A percentile compares a stretch with the other conserved stretches of the same genome.
These are phyloP conservation scores for Copromyces sp. DNA, from an alignment of 495 filamentous ascomycete genomes.

Conservation along the genomic window DNA sequence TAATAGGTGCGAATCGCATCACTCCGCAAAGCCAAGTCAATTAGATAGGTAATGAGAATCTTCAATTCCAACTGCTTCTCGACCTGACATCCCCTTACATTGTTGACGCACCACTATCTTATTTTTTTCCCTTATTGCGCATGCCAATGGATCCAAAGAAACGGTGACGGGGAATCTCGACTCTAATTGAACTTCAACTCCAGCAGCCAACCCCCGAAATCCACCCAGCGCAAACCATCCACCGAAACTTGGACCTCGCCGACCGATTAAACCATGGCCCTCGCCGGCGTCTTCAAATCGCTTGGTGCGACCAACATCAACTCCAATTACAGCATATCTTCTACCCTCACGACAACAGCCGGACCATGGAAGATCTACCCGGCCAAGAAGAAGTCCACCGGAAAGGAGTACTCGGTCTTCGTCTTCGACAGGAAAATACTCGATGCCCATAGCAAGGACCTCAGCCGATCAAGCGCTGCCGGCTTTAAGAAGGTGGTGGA, in stretches of 20 bases:
- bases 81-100: not conserved
- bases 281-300: conserved; percentile 82
- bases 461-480: conserved; percentile 42
- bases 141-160: not conserved
- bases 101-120: not conserved
- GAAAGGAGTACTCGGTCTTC: conserved; percentile 81
- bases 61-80: not conserved
- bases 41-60: not conserved
- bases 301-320: conserved; percentile 80
- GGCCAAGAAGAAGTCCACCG: conserved; percentile 89
- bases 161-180: not conserved
- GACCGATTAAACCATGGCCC: conserved; percentile 49
- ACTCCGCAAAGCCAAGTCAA: not conserved
- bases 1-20: not conserved
- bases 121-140: not conserved
- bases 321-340: conserved; percentile 73
- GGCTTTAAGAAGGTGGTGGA: conserved; percentile 70
- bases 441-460: conserved; percentile 56
- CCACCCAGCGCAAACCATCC: not conserved
- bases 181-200: not conserved
- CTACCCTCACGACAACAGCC: conserved; percentile 56
- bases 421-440: conserved; percentile 85
- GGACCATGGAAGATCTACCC: conserved; percentile 97
- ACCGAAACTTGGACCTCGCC: not conserved
- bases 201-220: not conserved